phyloP scores from a whole-genome alignment of 1,284 basidiomycete species.

The Papiliotrema flavescens region DNA sequence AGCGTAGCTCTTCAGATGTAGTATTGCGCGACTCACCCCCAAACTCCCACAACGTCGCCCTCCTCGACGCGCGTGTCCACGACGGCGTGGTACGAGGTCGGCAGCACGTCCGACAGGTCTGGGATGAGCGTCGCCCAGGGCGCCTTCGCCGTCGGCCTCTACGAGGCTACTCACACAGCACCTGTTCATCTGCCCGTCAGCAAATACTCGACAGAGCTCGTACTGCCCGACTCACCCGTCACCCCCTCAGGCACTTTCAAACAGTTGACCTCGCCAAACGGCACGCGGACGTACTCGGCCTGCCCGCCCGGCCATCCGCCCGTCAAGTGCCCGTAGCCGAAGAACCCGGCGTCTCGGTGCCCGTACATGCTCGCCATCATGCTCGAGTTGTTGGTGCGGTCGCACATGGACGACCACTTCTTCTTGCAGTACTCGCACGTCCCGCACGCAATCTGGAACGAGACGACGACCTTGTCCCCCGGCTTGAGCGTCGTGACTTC shows the following conservation, averaged over 20 bases:
- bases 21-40: constrained; percentile 30
- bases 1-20: background rate
- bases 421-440: constrained; percentile 68
- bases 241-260: constrained; percentile 65
- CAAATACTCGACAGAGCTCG: background rate
- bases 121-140: background rate
- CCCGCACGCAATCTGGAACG: constrained; percentile 75
- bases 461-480: constrained; percentile 68
- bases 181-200: constrained; percentile 26
- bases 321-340: constrained; percentile 53
- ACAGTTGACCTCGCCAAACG: constrained; percentile 65
- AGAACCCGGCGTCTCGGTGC: constrained; percentile 65
- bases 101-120: constrained; percentile 66
- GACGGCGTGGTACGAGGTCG: constrained; percentile 64
- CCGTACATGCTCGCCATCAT: constrained; percentile 64
- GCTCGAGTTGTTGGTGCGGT: constrained; percentile 63
- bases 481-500: constrained; percentile 59
- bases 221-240: constrained; percentile 53
- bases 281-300: constrained; percentile 56
- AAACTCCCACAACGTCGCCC: constrained; percentile 53
- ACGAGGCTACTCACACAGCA: constrained; percentile 20
- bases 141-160: background rate
- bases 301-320: constrained; percentile 73
- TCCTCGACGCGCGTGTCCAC: constrained; percentile 56
- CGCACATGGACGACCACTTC: constrained; percentile 68